These are phyloP conservation scores for Paspalum notatum DNA, from an alignment of 176 grass and related monocot genomes.

Conservation along the genomic window DNA sequence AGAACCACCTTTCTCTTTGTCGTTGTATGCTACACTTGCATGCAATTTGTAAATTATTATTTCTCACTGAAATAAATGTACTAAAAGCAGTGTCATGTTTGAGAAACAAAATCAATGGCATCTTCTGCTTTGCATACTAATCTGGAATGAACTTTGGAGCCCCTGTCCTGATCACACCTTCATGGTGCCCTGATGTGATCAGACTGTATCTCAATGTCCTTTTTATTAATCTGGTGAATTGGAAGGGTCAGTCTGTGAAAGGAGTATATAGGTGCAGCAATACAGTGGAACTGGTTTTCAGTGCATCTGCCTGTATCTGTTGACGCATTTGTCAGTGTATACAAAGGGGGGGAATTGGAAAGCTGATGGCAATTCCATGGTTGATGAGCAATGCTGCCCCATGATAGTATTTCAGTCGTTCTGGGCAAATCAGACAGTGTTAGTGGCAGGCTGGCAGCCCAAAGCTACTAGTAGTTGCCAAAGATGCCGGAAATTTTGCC, in stretches of 20 bases:
- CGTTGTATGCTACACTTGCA: background rate
- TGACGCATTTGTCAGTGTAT: no score
- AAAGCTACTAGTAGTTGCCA: background rate
- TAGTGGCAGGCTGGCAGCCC: no score
- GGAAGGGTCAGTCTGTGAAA: background rate
- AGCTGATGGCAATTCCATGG: background rate
- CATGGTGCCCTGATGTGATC: background rate
- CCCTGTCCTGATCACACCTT: background rate
- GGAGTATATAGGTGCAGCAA: background rate
- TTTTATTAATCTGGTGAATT: background rate
- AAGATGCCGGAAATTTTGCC: slow-evolving; percentile 31
- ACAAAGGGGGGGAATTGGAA: no score
- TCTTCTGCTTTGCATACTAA: background rate
- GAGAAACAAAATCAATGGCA: background rate
- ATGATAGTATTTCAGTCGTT: background rate
- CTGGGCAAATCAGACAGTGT: background rate
- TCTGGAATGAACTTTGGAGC: background rate
- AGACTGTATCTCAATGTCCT: background rate
- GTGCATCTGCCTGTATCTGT: no score
- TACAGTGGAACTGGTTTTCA: background rate
- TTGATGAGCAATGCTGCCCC: background rate
- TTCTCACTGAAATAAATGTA: background rate
- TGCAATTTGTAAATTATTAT: slow-evolving; percentile 11
- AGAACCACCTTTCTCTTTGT: background rate
- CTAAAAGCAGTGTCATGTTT: background rate